These are phyloP conservation scores for Sugiyamaella castrensis DNA, from an alignment of 1,139 yeast genomes.

Conservation along the genomic window DNA sequence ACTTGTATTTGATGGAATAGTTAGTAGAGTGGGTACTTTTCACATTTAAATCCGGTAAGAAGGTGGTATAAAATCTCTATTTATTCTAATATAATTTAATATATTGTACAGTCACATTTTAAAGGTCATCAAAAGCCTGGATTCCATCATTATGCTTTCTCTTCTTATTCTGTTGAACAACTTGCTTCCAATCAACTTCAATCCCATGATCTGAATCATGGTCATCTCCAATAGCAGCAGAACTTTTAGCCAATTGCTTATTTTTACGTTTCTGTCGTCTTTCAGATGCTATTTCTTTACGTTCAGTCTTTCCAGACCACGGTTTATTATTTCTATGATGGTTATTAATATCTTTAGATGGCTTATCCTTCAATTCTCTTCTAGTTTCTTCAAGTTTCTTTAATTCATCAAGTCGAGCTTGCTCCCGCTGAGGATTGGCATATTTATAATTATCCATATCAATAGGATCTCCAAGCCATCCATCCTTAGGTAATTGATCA, in stretches of 20 bases:
- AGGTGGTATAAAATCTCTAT: neutral
- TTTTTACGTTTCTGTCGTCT: conserved; percentile 61
- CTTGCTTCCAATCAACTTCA: conserved; percentile 83
- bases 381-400: conserved; percentile 54
- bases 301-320: conserved; percentile 72
- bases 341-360: conserved; percentile 46
- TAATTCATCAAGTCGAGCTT: conserved; percentile 55
- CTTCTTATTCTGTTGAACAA: conserved; percentile 63
- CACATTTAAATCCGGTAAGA: conserved; percentile 37
- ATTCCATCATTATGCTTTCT: conserved; percentile 44
- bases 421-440: conserved; percentile 62
- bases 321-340: conserved; percentile 56
- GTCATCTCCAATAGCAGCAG: conserved; percentile 34
- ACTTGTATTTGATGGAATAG: conserved; percentile 64
- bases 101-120: conserved; percentile 16
- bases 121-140: conserved; percentile 73
- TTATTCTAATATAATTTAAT: neutral
- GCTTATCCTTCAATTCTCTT: conserved; percentile 43
- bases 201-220: conserved; percentile 53
- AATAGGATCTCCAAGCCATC: conserved; percentile 63
- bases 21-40: conserved; percentile 51
- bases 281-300: conserved; percentile 60
- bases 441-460: conserved; percentile 67
- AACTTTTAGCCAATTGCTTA: conserved; percentile 55
- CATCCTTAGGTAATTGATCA: conserved; percentile 45